Percentiles rank a stretch among this genome's conserved stretches.
Conservation (phyloP, 805 yeast species). For the Candida ulmi region DNA sequence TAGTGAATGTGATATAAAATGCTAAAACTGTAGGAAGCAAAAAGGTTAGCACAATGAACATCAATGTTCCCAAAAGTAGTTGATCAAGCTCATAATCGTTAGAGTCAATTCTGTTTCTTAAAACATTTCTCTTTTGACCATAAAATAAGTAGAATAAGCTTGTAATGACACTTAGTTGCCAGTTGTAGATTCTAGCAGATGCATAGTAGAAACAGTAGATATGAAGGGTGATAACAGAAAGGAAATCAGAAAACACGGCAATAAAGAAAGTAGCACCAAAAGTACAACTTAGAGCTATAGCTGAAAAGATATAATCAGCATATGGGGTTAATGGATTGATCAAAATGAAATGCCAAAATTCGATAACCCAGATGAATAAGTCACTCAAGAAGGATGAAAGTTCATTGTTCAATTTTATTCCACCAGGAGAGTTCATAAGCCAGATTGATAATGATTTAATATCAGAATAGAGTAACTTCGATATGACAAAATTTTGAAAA, state of each 20-base stretch:
- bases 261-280: conserved; percentile 68
- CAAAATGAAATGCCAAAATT: conserved; percentile 45
- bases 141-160: conserved; percentile 81
- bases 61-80: conserved; percentile 77
- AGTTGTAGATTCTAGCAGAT: conserved; percentile 70
- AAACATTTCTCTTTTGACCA: conserved; percentile 81
- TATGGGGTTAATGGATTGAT: conserved; percentile 24
- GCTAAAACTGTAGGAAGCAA: conserved; percentile 84
- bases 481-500: conserved; percentile 28
- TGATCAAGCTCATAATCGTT: conserved; percentile 84
- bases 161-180: conserved; percentile 61
- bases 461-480: conserved; percentile 37
- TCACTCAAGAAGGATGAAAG: conserved; percentile 83
- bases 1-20: conserved; percentile 71
- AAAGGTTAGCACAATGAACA: conserved; percentile 75
- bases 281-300: conserved; percentile 33
- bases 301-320: conserved; percentile 27
- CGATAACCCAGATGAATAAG: conserved; percentile 77
- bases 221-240: conserved; percentile 62
- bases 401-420: conserved; percentile 85
- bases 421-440: conserved; percentile 89
- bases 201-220: conserved; percentile 72
- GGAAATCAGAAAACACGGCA: conserved; percentile 59
- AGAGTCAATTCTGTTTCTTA: conserved; percentile 81
- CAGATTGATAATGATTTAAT: conserved; percentile 50